These are phyloP conservation scores for Scortechinia acanthostroma DNA, from an alignment of 2,329 filamentous ascomycete genomes.

Conservation along the genomic window DNA sequence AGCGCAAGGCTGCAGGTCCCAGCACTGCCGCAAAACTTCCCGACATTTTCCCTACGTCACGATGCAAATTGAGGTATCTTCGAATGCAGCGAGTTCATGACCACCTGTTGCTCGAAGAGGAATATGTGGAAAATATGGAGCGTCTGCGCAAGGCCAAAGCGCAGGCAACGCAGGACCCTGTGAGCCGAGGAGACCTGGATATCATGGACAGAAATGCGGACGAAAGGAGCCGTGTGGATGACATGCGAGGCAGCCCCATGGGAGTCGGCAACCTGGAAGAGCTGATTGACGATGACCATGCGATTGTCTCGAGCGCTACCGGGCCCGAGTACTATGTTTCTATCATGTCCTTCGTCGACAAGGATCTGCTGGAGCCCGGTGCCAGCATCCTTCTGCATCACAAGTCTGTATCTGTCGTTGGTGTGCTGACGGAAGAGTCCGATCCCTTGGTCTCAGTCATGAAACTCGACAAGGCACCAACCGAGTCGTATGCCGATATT, in stretches of 20 bases:
- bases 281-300: constrained; percentile 98
- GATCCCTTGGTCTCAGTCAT: constrained; percentile 95
- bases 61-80: constrained; percentile 93
- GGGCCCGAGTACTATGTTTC: constrained; percentile 98
- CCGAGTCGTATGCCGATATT: constrained; percentile 97
- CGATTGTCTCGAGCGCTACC: constrained; percentile 94
- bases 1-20: constrained; percentile 89
- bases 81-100: constrained; percentile 99
- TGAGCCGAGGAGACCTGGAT: constrained; percentile 63
- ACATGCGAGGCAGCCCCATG: constrained; percentile 98
- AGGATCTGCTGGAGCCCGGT: constrained; percentile 91
- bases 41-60: constrained; percentile 84
- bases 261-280: constrained; percentile 95
- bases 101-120: constrained; percentile 90
- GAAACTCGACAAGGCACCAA: constrained; percentile 98
- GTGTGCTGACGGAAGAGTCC: constrained; percentile 90
- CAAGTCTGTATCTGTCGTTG: constrained; percentile 95
- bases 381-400: constrained; percentile 93
- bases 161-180: constrained; percentile 57
- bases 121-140: constrained; percentile 99
- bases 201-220: constrained; percentile 81
- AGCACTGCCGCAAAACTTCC: constrained; percentile 94
- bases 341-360: constrained; percentile 99
- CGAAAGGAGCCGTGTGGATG: constrained; percentile 88
- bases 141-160: constrained; percentile 86